Evolutionary conservation across 371 early-diverging fungal species (phyloP), one percentile per base, ranked within the genome.

Genomic region (Mucor velutinosus): DNA sequence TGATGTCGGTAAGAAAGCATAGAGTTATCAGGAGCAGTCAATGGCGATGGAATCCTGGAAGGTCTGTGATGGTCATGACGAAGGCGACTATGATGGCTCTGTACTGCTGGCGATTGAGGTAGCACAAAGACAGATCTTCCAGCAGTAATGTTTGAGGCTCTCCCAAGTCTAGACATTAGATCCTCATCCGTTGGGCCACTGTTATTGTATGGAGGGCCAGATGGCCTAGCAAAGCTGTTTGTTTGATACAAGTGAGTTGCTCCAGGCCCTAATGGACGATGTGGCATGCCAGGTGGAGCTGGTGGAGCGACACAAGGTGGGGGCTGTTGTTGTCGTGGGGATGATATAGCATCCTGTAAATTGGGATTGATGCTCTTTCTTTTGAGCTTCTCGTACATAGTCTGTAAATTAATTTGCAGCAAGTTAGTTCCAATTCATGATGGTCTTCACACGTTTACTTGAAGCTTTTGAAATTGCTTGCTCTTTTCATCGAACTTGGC

Each of bases 391-490:
- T 89, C 90, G 61, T 89, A 88, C 75, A 89, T 76, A 2, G 60
- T 32, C 86, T 89, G 66, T 11, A 71, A 30, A 19, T 57, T 11
- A 1, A 29, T 23, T 3, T 4, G 11, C 23, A 51, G 7, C 2
- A 0, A 33, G 53, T 53, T 53, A 15, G 14, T 53, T 2, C 17
- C 32, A 19, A n/a, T 33, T n/a, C 17, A 21, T 5, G 30, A 4
- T 43, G 7, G 7, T 30, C 5, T 43, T 15, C 19, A 5, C 30
- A 32, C 32, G n/a, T 30, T 21, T 69, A 80, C 87, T 76, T 90
- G 90, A 25, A 90, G 61, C 45, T 85, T 90, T 32, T 90, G 87
- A 47, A 93, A 82, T 58, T 92, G 93, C 14, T 88, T 78, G 33
- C 73, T 65, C 55, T 89, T 92, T 58, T 93, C 92, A 17, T 87